Base-by-base conservation (phyloP, 768 basidiomycete genomes). In the Tylopilus rubrobrunneus region DNA sequence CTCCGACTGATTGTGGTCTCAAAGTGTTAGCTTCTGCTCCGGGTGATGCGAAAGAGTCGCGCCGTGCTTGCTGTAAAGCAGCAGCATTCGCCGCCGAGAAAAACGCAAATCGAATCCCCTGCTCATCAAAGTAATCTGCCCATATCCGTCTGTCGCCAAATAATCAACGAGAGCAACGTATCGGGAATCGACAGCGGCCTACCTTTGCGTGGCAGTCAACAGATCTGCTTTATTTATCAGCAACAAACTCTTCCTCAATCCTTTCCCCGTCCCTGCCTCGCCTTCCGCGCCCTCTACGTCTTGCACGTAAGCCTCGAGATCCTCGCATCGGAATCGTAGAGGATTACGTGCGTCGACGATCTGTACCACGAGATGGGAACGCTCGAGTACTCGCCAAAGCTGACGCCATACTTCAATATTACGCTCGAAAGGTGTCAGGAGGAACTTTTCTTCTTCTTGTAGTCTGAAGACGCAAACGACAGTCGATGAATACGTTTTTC, bases 361-460 rank as follows among this genome's bases (percentile, higher is more conserved):
- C 71, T 98, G 93, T 2, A 98, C 89, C 31, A 98, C 73, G 23
- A 99, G 82, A 62, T 97, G 91, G 1, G 96, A 97, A 21, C 94
- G 83, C 73, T 99, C 97, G 9, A 97, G 73, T 1, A 98, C 97
- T 48, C 97, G 80, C 97, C 97, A 99, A 8, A 99, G 80, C 65
- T 99, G 97, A 41, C 97, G 78, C 96, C 97, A 98, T 12, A 99
- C 97, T 76, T 98, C 95, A 31, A 99, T 73, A 66, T 98, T 99
- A 46, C 94, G 87, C 67, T 99, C 97, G 64, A 97, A 99, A 5
- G 94, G 96, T 0, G 95, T 96, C 1, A 98, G 76, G n/a, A 98
- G 79, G 28, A 98, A 82, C 39, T 84, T 81, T 52, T 96, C 88
- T 56, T 81, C 77, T 63, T 97, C 93, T 66, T 96, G 92, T 12